Evolutionary conservation across 768 basidiomycete genomes (phyloP).

Genomic region (Boletus sensibilis): DNA sequence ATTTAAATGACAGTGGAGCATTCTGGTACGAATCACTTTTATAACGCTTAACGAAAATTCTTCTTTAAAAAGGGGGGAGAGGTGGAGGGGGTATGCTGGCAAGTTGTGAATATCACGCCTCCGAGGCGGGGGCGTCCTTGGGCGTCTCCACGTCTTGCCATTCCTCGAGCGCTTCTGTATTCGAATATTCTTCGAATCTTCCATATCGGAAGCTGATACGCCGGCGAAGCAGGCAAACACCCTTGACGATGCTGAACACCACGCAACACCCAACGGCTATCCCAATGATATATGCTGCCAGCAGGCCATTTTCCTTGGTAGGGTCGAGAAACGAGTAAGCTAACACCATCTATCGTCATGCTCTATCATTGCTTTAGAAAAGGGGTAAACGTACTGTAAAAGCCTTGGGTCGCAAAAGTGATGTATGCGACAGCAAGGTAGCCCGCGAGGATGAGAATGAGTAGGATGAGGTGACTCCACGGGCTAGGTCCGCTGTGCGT

Average conservation of each 20-base stretch:
- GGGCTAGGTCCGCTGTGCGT: constrained; percentile 52
- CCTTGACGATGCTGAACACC: constrained; percentile 51
- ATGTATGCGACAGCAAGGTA: constrained; percentile 74
- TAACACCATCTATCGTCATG: constrained; percentile 27
- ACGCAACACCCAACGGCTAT: constrained; percentile 52
- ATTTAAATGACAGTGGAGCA: neutral
- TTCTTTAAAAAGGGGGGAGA: neutral
- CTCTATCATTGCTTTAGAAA: no score
- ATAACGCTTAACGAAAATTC: neutral
- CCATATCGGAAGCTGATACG: constrained; percentile 26
- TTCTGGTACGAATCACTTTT: neutral
- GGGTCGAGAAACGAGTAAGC: constrained; percentile 71
- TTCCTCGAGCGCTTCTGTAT: constrained; percentile 37
- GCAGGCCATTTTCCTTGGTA: constrained; percentile 33
- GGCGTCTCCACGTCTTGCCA: constrained; percentile 43
- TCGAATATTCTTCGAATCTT: constrained; percentile 3
- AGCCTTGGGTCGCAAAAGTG: constrained; percentile 55
- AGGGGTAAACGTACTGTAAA: constrained; percentile 53
- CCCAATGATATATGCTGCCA: constrained; percentile 64
- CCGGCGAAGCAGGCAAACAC: constrained; percentile 39
- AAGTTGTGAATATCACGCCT: constrained; percentile 2
- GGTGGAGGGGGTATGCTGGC: neutral
- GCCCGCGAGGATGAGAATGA: constrained; percentile 47
- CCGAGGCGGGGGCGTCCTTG: constrained; percentile 14
- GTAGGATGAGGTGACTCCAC: constrained; percentile 49